Evolutionary conservation across 176 grass and related monocot species (phyloP).

Genomic region (Aegilops bicornis): DNA sequence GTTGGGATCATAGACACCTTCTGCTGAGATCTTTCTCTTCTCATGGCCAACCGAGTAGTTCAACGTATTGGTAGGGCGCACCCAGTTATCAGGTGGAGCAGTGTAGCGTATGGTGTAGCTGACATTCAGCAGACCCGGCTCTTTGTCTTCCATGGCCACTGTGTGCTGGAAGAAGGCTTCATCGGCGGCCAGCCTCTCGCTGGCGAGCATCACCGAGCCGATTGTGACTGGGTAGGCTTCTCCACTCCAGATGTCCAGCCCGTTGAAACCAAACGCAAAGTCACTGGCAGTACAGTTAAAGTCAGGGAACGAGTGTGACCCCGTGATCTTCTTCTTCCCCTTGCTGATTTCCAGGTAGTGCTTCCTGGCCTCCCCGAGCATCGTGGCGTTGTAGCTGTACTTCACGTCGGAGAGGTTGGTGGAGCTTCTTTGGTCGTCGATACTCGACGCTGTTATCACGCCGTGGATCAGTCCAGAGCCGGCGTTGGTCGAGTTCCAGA

Average conservation of each 20-base stretch:
- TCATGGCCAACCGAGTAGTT: neutral
- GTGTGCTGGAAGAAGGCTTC: neutral
- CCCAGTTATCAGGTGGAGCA: neutral
- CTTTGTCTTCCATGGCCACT: no score
- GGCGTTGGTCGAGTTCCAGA: constrained; percentile 25
- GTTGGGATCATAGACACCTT: constrained; percentile 56
- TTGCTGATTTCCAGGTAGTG: no score
- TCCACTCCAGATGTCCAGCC: neutral
- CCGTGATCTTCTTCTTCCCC: no score
- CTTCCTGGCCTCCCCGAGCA: no score
- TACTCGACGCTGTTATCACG: no score
- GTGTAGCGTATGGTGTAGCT: constrained; percentile 24
- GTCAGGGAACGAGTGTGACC: neutral
- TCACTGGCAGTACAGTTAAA: constrained; percentile 28
- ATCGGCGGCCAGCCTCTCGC: neutral
- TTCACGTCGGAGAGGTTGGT: no score
- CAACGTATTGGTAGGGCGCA: neutral
- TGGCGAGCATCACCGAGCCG: neutral
- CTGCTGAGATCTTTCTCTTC: constrained; percentile 27
- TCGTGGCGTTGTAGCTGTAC: no score
- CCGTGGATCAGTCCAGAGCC: neutral
- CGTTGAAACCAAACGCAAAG: constrained; percentile 22
- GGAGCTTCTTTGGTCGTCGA: no score
- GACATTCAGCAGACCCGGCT: constrained; percentile 17
- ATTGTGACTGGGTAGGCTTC: constrained; percentile 23